Evolutionary conservation across 306 rosid species (phyloP).

Genomic region (Vigna hirtella): DNA sequence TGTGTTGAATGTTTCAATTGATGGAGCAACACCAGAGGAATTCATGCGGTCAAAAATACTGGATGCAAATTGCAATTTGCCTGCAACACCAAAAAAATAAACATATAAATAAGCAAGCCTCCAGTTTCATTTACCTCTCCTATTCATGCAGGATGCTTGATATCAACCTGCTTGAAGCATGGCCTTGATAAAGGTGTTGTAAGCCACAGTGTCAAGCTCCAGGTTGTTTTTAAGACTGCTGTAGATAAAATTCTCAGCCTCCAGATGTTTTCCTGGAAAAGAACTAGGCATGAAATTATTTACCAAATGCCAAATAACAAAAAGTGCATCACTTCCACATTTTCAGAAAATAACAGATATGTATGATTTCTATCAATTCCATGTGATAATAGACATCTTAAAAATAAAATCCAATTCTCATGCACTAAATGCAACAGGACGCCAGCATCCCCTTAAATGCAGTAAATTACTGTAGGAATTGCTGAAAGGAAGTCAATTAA

Average conservation of each 20-base stretch:
- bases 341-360: conserved; percentile 3
- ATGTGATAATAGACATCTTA: not conserved
- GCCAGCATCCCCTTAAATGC: not conserved
- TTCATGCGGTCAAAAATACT: conserved; percentile 74
- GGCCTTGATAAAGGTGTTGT: conserved; percentile 91
- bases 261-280: conserved; percentile 74
- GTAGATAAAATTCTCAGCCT: conserved; percentile 64
- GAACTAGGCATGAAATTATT: conserved; percentile 25
- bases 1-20: conserved; percentile 89
- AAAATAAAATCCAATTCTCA: not conserved
- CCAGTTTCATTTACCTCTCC: conserved; percentile 13
- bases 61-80: conserved; percentile 77
- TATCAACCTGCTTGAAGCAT: conserved; percentile 84
- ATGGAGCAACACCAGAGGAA: conserved; percentile 67
- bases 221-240: conserved; percentile 60
- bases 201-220: conserved; percentile 95
- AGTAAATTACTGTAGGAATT: not conserved
- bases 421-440: not conserved
- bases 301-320: conserved; percentile 24
- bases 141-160: conserved; percentile 39
- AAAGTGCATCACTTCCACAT: conserved; percentile 8
- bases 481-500: not conserved
- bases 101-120: conserved; percentile 45
- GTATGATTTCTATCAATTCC: conserved; percentile 9
- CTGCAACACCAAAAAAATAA: conserved; percentile 52